Percentiles rank a stretch among this genome's conserved stretches.
These are phyloP conservation scores for Tolypocladium cylindrosporum DNA, from an alignment of 2,329 filamentous ascomycete genomes.

Conservation along the genomic window DNA sequence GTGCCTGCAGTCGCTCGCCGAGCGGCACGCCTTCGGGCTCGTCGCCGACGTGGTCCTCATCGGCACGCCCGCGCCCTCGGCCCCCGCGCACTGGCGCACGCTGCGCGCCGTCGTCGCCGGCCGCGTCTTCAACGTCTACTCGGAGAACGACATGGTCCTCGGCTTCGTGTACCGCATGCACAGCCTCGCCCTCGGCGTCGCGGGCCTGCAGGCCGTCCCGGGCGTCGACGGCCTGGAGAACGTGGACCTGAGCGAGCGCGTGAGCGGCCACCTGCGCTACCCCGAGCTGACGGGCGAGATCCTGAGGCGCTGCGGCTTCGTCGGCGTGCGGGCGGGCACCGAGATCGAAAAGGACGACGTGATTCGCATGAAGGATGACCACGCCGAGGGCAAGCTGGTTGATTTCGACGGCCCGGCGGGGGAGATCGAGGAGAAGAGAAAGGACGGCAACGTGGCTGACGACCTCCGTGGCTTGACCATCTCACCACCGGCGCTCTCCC, in stretches of 20 bases:
- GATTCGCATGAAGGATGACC: constrained; percentile 32
- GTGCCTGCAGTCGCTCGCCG: constrained; percentile 67
- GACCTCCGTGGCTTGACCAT: constrained; percentile 18
- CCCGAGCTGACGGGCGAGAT: constrained; percentile 41
- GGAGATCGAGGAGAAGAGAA: neutral
- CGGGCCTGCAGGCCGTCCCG: constrained; percentile 66
- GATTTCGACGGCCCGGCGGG: constrained; percentile 13
- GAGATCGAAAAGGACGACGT: constrained; percentile 43
- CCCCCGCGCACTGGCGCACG: constrained; percentile 61
- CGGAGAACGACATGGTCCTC: constrained; percentile 77
- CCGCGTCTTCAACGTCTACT: constrained; percentile 79
- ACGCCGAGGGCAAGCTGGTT: constrained; percentile 19
- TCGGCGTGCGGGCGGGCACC: constrained; percentile 30
- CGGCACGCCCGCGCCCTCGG: constrained; percentile 68
- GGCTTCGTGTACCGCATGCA: constrained; percentile 81
- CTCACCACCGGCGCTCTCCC: constrained; percentile 12
- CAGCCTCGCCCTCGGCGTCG: constrained; percentile 72
- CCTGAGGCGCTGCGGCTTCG: constrained; percentile 40
- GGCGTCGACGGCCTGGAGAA: constrained; percentile 56
- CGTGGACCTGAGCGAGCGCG: constrained; percentile 40
- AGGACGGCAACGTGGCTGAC: constrained; percentile 8
- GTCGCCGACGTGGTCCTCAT: constrained; percentile 78
- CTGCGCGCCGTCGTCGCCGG: constrained; percentile 73
- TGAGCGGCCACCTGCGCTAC: constrained; percentile 43
- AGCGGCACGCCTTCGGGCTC: constrained; percentile 71